These are phyloP conservation scores for Leccinellum rugosiceps DNA, from an alignment of 768 basidiomycete species.

Conservation along the genomic window DNA sequence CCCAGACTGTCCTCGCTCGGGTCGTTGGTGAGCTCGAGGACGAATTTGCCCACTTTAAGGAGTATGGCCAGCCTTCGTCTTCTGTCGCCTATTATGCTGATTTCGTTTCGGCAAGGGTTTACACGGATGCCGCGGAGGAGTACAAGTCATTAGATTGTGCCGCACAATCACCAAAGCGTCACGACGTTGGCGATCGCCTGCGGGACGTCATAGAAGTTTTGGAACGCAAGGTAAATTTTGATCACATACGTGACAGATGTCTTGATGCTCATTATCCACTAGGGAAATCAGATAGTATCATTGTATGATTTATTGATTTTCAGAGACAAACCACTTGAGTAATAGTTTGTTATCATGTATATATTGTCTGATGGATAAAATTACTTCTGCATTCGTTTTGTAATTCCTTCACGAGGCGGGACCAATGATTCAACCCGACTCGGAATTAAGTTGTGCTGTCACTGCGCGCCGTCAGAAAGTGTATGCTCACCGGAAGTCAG, in stretches of 20 bases:
- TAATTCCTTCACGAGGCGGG: neutral
- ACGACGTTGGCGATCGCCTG: slow-evolving; percentile 84
- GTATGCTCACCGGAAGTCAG: no score
- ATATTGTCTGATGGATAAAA: neutral
- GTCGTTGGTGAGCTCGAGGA: slow-evolving; percentile 90
- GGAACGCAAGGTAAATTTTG: slow-evolving; percentile 75
- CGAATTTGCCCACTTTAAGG: slow-evolving; percentile 92
- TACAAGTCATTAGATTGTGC: slow-evolving; percentile 88
- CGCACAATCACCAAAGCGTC: slow-evolving; percentile 76
- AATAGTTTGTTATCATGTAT: slow-evolving; percentile 5
- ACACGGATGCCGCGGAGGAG: slow-evolving; percentile 86
- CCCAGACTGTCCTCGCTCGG: slow-evolving; percentile 82
- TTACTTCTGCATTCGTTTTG: neutral
- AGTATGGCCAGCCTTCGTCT: slow-evolving; percentile 47
- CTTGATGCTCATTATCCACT: slow-evolving; percentile 5
- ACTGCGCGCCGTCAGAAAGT: no score
- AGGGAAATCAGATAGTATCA: slow-evolving; percentile 95
- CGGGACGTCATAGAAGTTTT: slow-evolving; percentile 89
- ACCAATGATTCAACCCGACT: no score
- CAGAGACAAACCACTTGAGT: slow-evolving; percentile 55
- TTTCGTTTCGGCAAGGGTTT: slow-evolving; percentile 57
- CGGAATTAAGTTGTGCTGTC: no score
- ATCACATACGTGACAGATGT: neutral
- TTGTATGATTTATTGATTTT: slow-evolving; percentile 81
- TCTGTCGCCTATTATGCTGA: slow-evolving; percentile 7